These are phyloP conservation scores for Mortierella sp. DNA, from an alignment of 371 early-diverging fungal species.

Conservation along the genomic window DNA sequence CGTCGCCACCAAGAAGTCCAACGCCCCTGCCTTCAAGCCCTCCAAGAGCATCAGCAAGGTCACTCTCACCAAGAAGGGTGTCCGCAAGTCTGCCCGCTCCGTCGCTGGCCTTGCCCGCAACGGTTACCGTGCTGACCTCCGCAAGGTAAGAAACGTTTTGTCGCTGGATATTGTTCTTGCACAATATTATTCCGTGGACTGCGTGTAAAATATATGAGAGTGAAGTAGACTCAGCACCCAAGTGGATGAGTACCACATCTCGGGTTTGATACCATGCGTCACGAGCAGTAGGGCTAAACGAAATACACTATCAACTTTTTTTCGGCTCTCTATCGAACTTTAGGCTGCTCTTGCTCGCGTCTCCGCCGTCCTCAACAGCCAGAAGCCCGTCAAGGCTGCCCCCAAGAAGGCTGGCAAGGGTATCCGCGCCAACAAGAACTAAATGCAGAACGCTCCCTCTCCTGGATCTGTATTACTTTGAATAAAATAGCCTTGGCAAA, in stretches of 20 bases:
- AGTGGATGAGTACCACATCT: no score
- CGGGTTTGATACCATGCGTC: no score
- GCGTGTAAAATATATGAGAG: no score
- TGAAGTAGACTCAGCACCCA: no score
- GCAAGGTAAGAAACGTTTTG: constrained; percentile 63
- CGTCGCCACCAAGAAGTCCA: constrained; percentile 73
- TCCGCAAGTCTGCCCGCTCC: constrained; percentile 78
- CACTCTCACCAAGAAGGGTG: constrained; percentile 74
- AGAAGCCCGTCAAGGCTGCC: constrained; percentile 72
- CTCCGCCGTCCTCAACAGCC: constrained; percentile 76
- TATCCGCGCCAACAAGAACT: constrained; percentile 59
- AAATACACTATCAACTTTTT: background rate
- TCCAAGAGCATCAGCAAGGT: constrained; percentile 67
- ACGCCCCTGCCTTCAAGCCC: constrained; percentile 24
- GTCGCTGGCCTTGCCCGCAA: constrained; percentile 77
- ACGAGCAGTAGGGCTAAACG: no score
- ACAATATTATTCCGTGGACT: no score
- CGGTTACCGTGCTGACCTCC: constrained; percentile 86
- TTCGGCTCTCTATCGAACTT: constrained; percentile 2
- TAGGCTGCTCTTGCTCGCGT: constrained; percentile 89
- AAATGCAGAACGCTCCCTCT: constrained; percentile 9
- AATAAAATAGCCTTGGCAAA: constrained; percentile 28
- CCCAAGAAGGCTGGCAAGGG: constrained; percentile 70
- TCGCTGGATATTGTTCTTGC: no score
- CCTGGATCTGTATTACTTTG: constrained; percentile 19